Base-by-base conservation (phyloP, 2,329 filamentous ascomycete species). In the Penicillium nordicum region DNA sequence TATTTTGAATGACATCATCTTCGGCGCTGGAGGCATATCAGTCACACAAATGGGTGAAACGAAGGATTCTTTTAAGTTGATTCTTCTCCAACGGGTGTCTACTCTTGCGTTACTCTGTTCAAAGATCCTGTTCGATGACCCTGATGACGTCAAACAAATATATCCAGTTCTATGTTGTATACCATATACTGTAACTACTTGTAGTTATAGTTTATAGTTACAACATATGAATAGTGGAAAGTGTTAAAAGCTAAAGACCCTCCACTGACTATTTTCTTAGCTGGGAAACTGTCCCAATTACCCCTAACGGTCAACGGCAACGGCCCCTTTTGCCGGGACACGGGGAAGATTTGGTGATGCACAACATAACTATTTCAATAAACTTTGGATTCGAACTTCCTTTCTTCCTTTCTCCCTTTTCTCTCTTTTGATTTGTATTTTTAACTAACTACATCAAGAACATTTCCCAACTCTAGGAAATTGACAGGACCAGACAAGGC, bases 271-370 rank as follows among this genome's bases (percentile, higher is more conserved):
- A 32, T 32, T 32, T 32, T 32, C 29, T 32, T 32, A 32, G 30
- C 30, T 32, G 11, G 11, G 11, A 32, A 11, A 6, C 14, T 10
- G 36, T 53, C 10, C 48, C 14, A 47, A 38, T 44, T n/a, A 43
- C 55, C 48, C 50, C 59, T 47, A 65, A 65, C 63, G 63, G 63
- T 52, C 58, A 58, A 62, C 60, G 58, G 55, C 56, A 58, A 53
- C 54, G 55, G 53, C 47, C 59, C 57, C 43, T 54, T 54, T 42
- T 61, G 42, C 47, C 55, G 59, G 53, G 50, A 51, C 55, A 62
- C 50, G 53, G 59, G 57, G 53, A 54, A 56, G 23, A 46, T 46
- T 38, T 50, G 55, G 50, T 59, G 54, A 59, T 59, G 57, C 63
- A 64, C 55, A 64, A 62, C 63, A 65, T 34, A 21, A 21, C 21